Percentiles rank a stretch among this genome's conserved stretches.
These are phyloP conservation scores for Asterochloris sp. DNA, from an alignment of 139 green algal species.

Conservation along the genomic window DNA sequence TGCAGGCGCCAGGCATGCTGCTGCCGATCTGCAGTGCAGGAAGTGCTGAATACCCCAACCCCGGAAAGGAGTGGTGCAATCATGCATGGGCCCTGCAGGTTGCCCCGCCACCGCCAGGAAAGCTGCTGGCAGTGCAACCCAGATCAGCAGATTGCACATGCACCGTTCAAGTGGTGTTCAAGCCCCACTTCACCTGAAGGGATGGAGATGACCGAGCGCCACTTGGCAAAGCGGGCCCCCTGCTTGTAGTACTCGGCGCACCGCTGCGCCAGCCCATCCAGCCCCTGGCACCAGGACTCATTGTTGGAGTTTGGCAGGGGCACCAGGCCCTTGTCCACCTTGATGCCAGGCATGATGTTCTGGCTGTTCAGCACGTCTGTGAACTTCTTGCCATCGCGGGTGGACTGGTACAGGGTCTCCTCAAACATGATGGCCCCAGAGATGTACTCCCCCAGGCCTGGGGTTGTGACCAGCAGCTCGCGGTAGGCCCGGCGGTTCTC, in stretches of 20 bases:
- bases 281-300: constrained; percentile 94
- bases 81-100: no score
- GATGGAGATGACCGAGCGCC: constrained; percentile 92
- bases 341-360: constrained; percentile 64
- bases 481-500: constrained; percentile 96
- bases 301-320: constrained; percentile 90
- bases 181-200: constrained; percentile 27
- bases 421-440: constrained; percentile 95
- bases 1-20: no score
- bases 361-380: constrained; percentile 82
- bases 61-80: no score
- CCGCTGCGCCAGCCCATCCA: constrained; percentile 90
- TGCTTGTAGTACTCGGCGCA: constrained; percentile 97
- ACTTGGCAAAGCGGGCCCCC: constrained; percentile 97
- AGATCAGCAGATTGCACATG: no score
- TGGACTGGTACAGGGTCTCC: constrained; percentile 98
- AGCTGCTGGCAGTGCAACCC: no score
- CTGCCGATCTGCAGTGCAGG: no score
- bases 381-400: constrained; percentile 77
- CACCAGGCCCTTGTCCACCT: constrained; percentile 96
- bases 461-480: constrained; percentile 90
- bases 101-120: no score
- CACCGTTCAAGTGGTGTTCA: no score
- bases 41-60: no score
- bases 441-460: constrained; percentile 89